Evolutionary conservation across 2,329 filamentous ascomycete genomes (phyloP), one percentile per base, ranked within the genome.

Genomic region (Lojkania enalia): DNA sequence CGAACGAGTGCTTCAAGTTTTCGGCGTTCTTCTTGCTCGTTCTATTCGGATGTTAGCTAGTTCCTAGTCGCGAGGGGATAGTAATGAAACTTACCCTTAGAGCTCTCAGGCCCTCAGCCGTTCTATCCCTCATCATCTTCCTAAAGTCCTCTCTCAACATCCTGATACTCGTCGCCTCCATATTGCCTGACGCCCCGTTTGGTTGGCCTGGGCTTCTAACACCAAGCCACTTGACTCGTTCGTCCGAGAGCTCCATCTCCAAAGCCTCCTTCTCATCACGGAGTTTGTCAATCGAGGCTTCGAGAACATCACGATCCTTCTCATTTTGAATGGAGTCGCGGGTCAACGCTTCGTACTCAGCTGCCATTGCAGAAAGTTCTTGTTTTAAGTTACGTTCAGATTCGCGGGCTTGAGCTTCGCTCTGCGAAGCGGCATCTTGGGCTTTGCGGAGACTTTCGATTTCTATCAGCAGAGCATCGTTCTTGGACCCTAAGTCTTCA

Each of bases 61-160:
- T 29, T 13, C 19, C 12, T n/a, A 19, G 33, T 46, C 20, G 19
- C 5, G n/a, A 11, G 11, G 19, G 27, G 20, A 20, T 44, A 7
- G 27, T 16, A 21, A 46, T 20, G 31, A 19, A 31, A 74, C 81
- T 72, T 68, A 88, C 85, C 74, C 81, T 82, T 44, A 88, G 63
- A 48, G 78, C 74, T 70, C 79, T 85, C 58, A 83, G 72, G 49
- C 80, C 84, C 66, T 89, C 86, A 1, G 77, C 75, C 49, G 85
- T 80, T 36, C 83, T 83, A 60, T 88, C 85, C 52, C 84, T 78
- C 85, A 88, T 88, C 85, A 88, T 88, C 73, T 86, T 88, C 74
- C 87, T 87, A 64, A 89, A 89, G 65, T 89, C 86, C 51, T 84
- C 84, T 68, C 84, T 83, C 60, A 89, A 62, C 30, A 88, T 83